phyloP scores from a whole-genome alignment of 805 yeast species.

The Wickerhamiella vanderwaltii region DNA sequence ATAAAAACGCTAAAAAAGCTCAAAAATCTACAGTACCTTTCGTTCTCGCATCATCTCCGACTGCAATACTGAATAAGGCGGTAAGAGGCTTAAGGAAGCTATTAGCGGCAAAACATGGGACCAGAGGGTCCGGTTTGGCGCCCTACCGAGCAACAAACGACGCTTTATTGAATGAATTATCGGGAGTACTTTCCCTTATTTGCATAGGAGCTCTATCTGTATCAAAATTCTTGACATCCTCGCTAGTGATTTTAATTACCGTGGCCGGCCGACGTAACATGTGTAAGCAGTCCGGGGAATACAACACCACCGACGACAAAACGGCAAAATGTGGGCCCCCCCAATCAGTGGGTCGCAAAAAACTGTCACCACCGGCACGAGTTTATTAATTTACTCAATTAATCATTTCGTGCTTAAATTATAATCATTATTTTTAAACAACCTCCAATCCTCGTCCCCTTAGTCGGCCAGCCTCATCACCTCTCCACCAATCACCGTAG shows the following conservation, averaged over 20 bases:
- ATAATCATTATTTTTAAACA: not conserved
- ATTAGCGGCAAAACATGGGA: no score
- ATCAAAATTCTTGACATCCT: conserved; percentile 33
- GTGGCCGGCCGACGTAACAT: conserved; percentile 61
- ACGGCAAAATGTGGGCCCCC: not conserved
- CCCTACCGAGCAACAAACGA: no score
- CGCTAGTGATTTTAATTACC: conserved; percentile 48
- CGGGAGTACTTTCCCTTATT: conserved; percentile 4
- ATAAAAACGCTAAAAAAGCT: no score
- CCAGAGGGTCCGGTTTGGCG: no score
- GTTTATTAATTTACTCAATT: no score
- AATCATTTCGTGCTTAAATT: no score
- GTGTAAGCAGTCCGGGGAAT: not conserved
- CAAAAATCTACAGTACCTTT: no score
- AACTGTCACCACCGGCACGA: not conserved
- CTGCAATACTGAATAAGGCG: no score
- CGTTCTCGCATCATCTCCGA: no score
- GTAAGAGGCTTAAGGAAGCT: no score
- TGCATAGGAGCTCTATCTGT: not conserved
- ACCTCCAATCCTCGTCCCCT: not conserved
- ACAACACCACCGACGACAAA: not conserved
- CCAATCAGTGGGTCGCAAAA: not conserved
- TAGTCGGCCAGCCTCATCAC: no score
- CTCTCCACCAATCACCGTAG: conserved; percentile 5
- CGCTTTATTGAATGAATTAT: no score